Evolutionary conservation across 2,329 filamentous ascomycete species (phyloP).

Genomic region (Ambrosiella cleistominuta): DNA sequence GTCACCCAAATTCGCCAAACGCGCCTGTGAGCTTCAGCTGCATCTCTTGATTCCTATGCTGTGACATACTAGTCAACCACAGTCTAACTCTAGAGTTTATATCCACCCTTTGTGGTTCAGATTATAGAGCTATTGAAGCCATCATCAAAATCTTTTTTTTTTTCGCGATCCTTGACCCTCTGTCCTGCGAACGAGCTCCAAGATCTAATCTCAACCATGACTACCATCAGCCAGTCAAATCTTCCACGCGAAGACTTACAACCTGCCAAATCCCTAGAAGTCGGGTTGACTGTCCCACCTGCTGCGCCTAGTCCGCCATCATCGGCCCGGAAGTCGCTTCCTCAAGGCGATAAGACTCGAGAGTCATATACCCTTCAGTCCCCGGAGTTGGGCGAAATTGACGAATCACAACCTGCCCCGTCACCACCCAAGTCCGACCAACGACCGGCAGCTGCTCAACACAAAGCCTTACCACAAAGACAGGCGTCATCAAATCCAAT

Average conservation of each 20-base stretch:
- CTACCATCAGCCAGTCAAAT: slow-evolving; percentile 42
- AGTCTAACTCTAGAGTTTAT: no score
- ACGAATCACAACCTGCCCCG: background rate
- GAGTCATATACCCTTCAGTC: slow-evolving; percentile 2
- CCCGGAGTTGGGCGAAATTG: slow-evolving; percentile 2
- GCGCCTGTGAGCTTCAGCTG: no score
- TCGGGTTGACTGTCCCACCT: background rate
- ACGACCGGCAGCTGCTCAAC: background rate
- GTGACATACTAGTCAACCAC: no score
- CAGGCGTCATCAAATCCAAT: background rate
- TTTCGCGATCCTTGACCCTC: no score
- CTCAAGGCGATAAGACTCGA: background rate
- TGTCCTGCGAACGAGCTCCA: no score
- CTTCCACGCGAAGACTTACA: slow-evolving; percentile 40
- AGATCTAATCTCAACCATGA: slow-evolving; percentile 24
- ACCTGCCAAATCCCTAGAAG: slow-evolving; percentile 24
- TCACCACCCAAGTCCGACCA: background rate
- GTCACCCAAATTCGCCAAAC: no score
- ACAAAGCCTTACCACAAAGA: slow-evolving; percentile 2
- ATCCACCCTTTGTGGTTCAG: no score
- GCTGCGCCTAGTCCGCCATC: slow-evolving; percentile 5
- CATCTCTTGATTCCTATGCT: no score
- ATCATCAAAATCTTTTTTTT: no score
- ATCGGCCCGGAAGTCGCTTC: slow-evolving; percentile 3
- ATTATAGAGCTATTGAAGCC: no score